A percentile compares a stretch with the other conserved stretches of the same genome.
These are phyloP conservation scores for Fistulifera solaris DNA, from an alignment of 108 stramenopile species.

Conservation along the genomic window DNA sequence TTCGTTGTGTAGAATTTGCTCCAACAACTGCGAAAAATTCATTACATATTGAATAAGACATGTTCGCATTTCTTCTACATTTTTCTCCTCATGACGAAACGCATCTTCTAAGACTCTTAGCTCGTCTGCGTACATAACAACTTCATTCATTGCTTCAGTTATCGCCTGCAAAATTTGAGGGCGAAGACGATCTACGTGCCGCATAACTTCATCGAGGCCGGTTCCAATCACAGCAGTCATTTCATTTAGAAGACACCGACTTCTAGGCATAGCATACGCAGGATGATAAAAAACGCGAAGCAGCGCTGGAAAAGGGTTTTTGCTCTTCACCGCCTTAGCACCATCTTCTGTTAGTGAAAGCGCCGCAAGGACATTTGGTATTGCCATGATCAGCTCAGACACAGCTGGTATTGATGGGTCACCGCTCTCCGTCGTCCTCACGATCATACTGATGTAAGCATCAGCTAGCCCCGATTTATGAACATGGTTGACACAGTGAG, in stretches of 20 bases:
- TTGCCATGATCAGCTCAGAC: constrained; percentile 81
- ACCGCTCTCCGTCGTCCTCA: constrained; percentile 6
- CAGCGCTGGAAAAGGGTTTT: constrained; percentile 80
- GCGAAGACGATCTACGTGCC: constrained; percentile 70
- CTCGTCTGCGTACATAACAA: constrained; percentile 46
- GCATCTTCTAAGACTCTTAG: constrained; percentile 28
- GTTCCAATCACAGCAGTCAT: constrained; percentile 79
- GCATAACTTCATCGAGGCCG: constrained; percentile 89
- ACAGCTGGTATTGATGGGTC: constrained; percentile 53
- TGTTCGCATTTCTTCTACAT: constrained; percentile 51
- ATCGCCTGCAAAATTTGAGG: constrained; percentile 52
- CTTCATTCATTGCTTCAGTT: constrained; percentile 55
- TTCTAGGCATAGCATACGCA: constrained; percentile 80
- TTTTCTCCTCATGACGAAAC: constrained; percentile 1
- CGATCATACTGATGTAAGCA: constrained; percentile 58
- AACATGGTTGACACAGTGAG: constrained; percentile 72
- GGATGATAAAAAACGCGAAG: constrained; percentile 68
- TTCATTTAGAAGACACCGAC: constrained; percentile 79
- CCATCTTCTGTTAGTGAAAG: constrained; percentile 84
- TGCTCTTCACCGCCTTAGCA: constrained; percentile 52
- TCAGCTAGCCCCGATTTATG: constrained; percentile 69
- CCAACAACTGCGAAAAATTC: constrained; percentile 81
- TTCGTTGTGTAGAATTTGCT: constrained; percentile 75
- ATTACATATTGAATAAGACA: constrained; percentile 74
- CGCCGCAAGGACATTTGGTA: constrained; percentile 83